Evolutionary conservation across 163 green algal genomes (phyloP), one percentile per base, ranked within the genome.

Genomic region (Trebouxiophyceae sp.): DNA sequence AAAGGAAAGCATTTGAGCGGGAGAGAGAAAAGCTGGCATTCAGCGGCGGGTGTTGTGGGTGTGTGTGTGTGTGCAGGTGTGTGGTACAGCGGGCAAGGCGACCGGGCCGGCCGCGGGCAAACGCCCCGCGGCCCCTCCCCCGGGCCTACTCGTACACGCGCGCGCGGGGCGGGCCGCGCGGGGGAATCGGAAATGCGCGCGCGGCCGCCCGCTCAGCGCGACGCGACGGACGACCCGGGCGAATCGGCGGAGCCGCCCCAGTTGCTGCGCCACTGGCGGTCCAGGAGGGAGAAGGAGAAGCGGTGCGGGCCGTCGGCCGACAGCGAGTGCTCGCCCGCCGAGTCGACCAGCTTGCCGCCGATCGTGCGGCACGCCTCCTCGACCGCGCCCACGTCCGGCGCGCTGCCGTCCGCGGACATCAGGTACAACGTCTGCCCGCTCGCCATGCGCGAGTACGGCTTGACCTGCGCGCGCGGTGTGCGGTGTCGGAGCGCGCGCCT

Each of bases 341-440:
- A 54, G 27, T 82, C 78, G 2, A 81, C 75, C 24, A 85, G 72
- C 22, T 75, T 65, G 2, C 75, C 78, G 33, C 78, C 78, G 44
- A 82, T 69, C 31, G 69, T 33, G 7, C 28, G 30, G 72, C 78
- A 85, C 0, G 72, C 75, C 4, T 33, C 50, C 70, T 82, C 70
- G n/a, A 85, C 74, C 23, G 50, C 60, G 5, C n/a, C 24, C 3
- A 55, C 60, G 45, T 73, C 62, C 8, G 71, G 71, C 0, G 66
- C 33, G 28, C 6, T 56, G 20, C 71, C 71, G 7, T 45, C 20
- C 1, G 67, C 67, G 55, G 68, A 64, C 77, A 85, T 85, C 29
- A 87, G 73, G 45, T 85, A 87, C 27, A 87, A 80, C 28, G 81
- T 87, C 68, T 87, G 81, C 22, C 78, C 78, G 61, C 56, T 71